Evolutionary conservation across 1,139 yeast species (phyloP).

Genomic region (Suhomyces bokatorum): DNA sequence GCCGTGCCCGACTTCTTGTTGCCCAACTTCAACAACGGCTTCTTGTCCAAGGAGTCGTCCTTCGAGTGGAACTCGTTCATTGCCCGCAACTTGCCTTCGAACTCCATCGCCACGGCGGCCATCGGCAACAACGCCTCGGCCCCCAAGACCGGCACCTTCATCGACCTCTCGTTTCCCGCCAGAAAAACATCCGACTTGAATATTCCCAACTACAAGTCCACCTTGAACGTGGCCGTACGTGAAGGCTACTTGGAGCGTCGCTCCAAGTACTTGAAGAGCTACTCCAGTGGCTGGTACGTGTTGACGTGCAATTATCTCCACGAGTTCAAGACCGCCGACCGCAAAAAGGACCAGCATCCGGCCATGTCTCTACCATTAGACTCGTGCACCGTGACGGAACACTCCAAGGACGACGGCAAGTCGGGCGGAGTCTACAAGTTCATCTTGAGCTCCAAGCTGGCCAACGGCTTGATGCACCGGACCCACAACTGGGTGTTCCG

Average conservation of each 20-base stretch:
- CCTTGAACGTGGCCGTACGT: slow-evolving; percentile 69
- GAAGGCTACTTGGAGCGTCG: slow-evolving; percentile 86
- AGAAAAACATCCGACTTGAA: slow-evolving; percentile 62
- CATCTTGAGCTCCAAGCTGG: slow-evolving; percentile 69
- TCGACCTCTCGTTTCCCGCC: slow-evolving; percentile 70
- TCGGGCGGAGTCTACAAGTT: slow-evolving; percentile 69
- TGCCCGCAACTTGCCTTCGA: slow-evolving; percentile 56
- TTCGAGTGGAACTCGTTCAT: slow-evolving; percentile 91
- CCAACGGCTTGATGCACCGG: slow-evolving; percentile 65
- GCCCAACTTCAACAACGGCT: slow-evolving; percentile 69
- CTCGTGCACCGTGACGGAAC: slow-evolving; percentile 81
- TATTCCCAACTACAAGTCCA: slow-evolving; percentile 69
- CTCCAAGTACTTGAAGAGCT: slow-evolving; percentile 86
- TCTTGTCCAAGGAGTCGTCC: slow-evolving; percentile 72
- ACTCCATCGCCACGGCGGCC: slow-evolving; percentile 33
- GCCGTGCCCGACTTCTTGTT: slow-evolving; percentile 64
- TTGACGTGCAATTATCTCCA: slow-evolving; percentile 85
- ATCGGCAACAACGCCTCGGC: slow-evolving; percentile 26
- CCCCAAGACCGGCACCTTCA: slow-evolving; percentile 56
- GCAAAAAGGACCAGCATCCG: slow-evolving; percentile 83
- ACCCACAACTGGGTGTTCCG: slow-evolving; percentile 94
- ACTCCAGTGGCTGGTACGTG: slow-evolving; percentile 88
- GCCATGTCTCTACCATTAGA: slow-evolving; percentile 81
- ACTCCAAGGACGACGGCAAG: slow-evolving; percentile 68
- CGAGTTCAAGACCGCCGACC: slow-evolving; percentile 83